phyloP scores from a whole-genome alignment of 345 rosid genomes.

The Eucalyptus marginata region DNA sequence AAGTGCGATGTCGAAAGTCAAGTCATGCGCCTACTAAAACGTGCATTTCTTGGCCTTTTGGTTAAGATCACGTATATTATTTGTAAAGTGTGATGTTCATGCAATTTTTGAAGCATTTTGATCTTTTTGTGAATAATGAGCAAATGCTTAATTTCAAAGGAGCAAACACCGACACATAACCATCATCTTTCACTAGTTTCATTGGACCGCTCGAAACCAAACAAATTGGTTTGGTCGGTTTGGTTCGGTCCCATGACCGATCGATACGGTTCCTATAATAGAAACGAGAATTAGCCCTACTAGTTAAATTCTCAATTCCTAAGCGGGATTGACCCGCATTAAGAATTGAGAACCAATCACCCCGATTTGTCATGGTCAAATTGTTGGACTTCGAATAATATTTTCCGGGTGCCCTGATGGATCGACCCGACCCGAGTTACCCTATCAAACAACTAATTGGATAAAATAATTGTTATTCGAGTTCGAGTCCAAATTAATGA shows the following conservation, averaged over 20 bases:
- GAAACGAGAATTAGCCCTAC: accelerated
- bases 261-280: accelerated
- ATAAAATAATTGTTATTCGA: neutral
- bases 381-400: neutral
- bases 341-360: too few species aligned
- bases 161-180: accelerated
- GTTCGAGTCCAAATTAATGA: neutral
- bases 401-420: accelerated
- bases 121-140: neutral
- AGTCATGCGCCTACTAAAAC: accelerated
- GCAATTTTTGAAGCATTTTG: too few species aligned
- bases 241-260: accelerated
- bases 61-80: accelerated
- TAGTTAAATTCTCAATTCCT: too few species aligned
- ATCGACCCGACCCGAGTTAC: too few species aligned
- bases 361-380: neutral
- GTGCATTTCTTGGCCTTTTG: neutral
- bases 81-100: neutral
- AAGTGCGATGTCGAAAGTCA: too few species aligned
- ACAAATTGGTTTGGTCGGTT: accelerated
- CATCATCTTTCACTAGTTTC: too few species aligned
- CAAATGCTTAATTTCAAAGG: neutral
- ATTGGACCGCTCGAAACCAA: accelerated
- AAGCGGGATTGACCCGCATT: accelerated
- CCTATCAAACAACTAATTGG: too few species aligned